Evolutionary conservation across 2,329 filamentous ascomycete species (phyloP), one percentile per base, ranked within the genome.

Genomic region (Cladosporium sp.): DNA sequence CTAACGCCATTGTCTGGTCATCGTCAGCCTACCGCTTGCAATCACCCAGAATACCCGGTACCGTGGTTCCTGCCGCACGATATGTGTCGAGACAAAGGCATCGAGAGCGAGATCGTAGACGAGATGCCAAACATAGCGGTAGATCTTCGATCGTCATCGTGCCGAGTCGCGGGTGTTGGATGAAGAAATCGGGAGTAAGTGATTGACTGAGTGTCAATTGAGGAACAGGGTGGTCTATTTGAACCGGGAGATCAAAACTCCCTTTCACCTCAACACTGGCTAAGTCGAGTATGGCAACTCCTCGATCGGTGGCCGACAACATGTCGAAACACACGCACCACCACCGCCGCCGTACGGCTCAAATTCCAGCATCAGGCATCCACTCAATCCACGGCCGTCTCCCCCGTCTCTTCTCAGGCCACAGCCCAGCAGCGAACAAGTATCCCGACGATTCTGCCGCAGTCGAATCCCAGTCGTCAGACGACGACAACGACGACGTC

Each of bases 391-490:
- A 58, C 58, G 40, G 22, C 10, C 58, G 40, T 3, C 51, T 61
- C 22, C 49, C 60, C 4, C 55, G 45, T 35, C 58, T 60, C 22
- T 56, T 61, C 58, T 50, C 48, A 25, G 52, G 59, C 28, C 37
- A 35, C 15, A 42, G 42, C 20, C 57, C 54, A 20, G 34, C 49
- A 20, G 42, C 24, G 17, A 45, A 7, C 22, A 45, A 28, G 28
- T 25, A 45, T 22, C 8, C 24, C 25, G 24, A 45, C 28, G 42
- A 8, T n/a, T 17, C 42, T 12, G 24, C 42, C 17, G 13, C 5
- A 13, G 52, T 49, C 19, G 59, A 61, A n/a, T 8, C 22, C 20
- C 9, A 20, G 8, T 24, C 36, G 12, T 49, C 48, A 19, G n/a
- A 19, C 20, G 45, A 47, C n/a, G 40, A 55, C 13, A 15, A 56